These are phyloP conservation scores for Prunus campanulata DNA, from an alignment of 306 rosid species.

Conservation along the genomic window DNA sequence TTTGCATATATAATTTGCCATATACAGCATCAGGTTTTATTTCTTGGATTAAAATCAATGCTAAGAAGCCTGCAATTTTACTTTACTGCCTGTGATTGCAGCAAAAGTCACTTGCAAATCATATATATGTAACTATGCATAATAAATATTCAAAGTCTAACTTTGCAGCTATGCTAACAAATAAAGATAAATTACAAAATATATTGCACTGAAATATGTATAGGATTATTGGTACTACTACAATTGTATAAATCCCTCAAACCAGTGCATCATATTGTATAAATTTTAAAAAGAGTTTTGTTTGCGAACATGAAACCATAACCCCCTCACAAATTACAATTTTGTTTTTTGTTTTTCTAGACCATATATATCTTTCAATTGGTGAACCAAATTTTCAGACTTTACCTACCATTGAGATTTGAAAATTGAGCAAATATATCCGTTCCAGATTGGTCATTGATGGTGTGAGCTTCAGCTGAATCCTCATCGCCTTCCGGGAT, in stretches of 20 bases:
- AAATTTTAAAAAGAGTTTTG: neutral
- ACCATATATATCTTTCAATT: neutral
- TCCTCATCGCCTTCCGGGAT: conserved; percentile 23
- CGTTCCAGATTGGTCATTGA: conserved; percentile 69
- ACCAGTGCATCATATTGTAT: conserved; percentile 9
- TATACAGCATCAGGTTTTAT: neutral
- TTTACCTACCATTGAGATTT: conserved; percentile 72
- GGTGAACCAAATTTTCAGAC: neutral
- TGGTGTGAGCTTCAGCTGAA: conserved; percentile 24
- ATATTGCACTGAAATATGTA: conserved; percentile 1
- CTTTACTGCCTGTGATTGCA: neutral
- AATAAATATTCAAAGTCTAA: neutral
- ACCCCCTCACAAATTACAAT: neutral
- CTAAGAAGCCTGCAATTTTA: neutral
- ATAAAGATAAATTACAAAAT: conserved; percentile 1
- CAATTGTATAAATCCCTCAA: neutral
- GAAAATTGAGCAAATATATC: conserved; percentile 63
- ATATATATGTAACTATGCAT: neutral
- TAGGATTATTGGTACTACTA: neutral
- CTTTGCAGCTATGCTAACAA: neutral
- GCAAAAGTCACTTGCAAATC: neutral
- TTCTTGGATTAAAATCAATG: neutral
- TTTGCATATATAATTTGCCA: neutral
- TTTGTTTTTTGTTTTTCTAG: neutral
- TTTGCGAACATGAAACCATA: neutral